Conservation (phyloP, 2,329 filamentous ascomycete genomes). For the Cytospora paraplurivora region DNA sequence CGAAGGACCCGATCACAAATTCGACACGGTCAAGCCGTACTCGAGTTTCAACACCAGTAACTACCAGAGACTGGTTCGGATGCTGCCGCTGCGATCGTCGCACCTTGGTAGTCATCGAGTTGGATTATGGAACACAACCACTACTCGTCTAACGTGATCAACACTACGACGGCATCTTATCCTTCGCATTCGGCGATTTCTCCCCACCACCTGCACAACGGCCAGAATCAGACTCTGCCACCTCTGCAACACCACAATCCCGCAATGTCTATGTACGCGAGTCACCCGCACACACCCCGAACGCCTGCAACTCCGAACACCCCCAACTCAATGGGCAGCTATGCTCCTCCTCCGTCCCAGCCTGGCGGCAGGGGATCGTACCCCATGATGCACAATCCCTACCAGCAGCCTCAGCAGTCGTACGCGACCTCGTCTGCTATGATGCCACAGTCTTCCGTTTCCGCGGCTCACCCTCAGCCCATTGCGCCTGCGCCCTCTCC, state of each 20-base stretch:
- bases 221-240: conserved; percentile 36
- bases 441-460: conserved; percentile 67
- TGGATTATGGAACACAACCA: conserved; percentile 37
- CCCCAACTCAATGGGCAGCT: conserved; percentile 59
- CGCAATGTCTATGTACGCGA: conserved; percentile 58
- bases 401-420: conserved; percentile 55
- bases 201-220: conserved; percentile 33
- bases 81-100: conserved; percentile 28
- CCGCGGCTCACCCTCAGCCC: conserved; percentile 72
- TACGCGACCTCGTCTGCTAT: conserved; percentile 61
- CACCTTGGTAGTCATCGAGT: conserved; percentile 29
- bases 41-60: conserved; percentile 18
- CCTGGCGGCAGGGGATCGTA: conserved; percentile 53
- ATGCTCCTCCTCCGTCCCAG: conserved; percentile 52
- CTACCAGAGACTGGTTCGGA: conserved; percentile 24
- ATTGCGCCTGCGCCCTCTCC: conserved; percentile 70
- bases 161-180: conserved; percentile 37
- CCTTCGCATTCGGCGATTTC: conserved; percentile 35
- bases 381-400: conserved; percentile 52
- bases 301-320: conserved; percentile 66
- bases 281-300: conserved; percentile 62
- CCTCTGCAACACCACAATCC: conserved; percentile 46
- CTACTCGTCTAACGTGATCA: conserved; percentile 38
- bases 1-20: conserved; percentile 5
- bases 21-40: conserved; percentile 10